A percentile compares a stretch with the other conserved stretches of the same genome.
Conservation (phyloP, 306 rosid species). For the Corylus americana region DNA sequence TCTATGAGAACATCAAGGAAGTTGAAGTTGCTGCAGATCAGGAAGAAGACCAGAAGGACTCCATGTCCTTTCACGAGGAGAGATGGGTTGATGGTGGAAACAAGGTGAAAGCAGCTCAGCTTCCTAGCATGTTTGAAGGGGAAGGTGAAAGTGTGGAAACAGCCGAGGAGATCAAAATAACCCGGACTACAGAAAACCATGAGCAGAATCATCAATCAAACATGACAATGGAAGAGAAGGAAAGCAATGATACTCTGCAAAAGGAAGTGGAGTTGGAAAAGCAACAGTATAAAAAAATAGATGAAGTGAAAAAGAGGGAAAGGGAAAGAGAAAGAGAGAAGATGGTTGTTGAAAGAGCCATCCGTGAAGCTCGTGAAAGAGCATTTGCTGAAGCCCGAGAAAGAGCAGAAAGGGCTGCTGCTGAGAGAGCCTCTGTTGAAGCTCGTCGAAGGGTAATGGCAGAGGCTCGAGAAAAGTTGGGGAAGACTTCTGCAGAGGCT, state of each 20-base stretch:
- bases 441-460: constrained; percentile 63
- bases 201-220: constrained; percentile 38
- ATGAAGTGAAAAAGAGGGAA: constrained; percentile 62
- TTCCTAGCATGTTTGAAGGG: constrained; percentile 41
- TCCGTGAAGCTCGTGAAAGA: constrained; percentile 92
- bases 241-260: constrained; percentile 29
- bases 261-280: constrained; percentile 51
- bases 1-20: constrained; percentile 32
- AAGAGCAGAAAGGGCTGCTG: constrained; percentile 77
- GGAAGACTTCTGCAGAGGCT: constrained; percentile 49
- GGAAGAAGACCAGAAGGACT: constrained; percentile 28
- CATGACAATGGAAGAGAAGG: constrained; percentile 40
- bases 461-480: constrained; percentile 61
- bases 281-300: constrained; percentile 50
- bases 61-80: constrained; percentile 32
- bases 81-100: constrained; percentile 13
- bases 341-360: constrained; percentile 77
- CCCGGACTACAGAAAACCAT: constrained; percentile 21
- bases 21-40: constrained; percentile 37
- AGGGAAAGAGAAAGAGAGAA: constrained; percentile 73
- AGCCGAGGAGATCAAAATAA: constrained; percentile 36
- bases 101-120: constrained; percentile 36
- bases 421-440: constrained; percentile 65
- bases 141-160: constrained; percentile 27
- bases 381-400: constrained; percentile 88